Evolutionary conservation across 768 basidiomycete species (phyloP), one percentile per base, ranked within the genome.

Genomic region (Boletellus emodensis): DNA sequence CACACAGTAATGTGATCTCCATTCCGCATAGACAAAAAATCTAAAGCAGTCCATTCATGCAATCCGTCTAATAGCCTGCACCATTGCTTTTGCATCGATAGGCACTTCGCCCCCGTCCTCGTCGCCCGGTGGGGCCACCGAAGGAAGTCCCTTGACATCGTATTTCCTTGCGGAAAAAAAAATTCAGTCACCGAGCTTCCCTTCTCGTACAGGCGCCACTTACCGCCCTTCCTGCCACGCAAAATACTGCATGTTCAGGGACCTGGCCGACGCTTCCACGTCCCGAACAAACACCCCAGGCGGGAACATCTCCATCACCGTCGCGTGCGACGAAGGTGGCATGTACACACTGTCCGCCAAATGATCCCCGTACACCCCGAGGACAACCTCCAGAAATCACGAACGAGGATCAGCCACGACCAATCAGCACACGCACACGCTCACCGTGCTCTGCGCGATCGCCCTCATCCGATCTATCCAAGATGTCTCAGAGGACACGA

Each of bases 241-340:
- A 41, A 81, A 61, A 58, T 87, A 87, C 10, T 70, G 67, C 48
- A 84, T 71, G 10, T 79, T 77, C 20, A 84, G 59, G 8, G 79
- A 75, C 26, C 69, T 69, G n/a, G 73, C 73, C 17, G 84, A 75
- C 43, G 81, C 67, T 59, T 84, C 80, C 50, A 78, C 75, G 57
- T 89, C 85, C 42, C 76, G 78, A 22, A 75, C 73, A 65, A 87
- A 90, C 17, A 75, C 75, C n/a, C 77, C 78, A 3, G 76, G 71
- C 17, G 82, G 85, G 69, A 87, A 90, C 59, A 92, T 75, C 68
- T 94, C 90, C 71, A 91, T 80, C 33, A 91, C 72, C 3, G 83
- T 82, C 18, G 86, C 75, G 22, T 77, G 72, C 14, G 73, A 58
- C 22, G 80, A 78, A 5, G 78, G 78, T 51, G 78, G 79, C 79